A percentile compares a stretch with the other conserved stretches of the same genome.
These are phyloP conservation scores for Talaromyces sp. DNA, from an alignment of 2,329 filamentous ascomycete genomes.

Conservation along the genomic window DNA sequence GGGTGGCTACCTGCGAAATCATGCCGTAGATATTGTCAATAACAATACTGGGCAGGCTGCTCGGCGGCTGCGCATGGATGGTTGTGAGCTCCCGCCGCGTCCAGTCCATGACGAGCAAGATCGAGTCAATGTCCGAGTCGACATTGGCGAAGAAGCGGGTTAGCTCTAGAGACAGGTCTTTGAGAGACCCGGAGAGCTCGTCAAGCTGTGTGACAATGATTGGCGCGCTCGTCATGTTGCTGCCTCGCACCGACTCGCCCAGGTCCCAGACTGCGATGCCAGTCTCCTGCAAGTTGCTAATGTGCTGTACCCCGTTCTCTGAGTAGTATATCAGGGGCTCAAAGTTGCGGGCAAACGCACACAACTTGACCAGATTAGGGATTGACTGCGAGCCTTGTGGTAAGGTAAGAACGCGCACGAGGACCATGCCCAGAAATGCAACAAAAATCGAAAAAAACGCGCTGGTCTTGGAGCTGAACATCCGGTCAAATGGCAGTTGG, in stretches of 20 bases:
- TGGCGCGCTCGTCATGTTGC: slow-evolving; percentile 84
- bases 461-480: slow-evolving; percentile 65
- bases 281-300: slow-evolving; percentile 82
- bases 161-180: slow-evolving; percentile 75
- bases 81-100: slow-evolving; percentile 76
- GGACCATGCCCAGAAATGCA: slow-evolving; percentile 58
- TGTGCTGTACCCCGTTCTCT: slow-evolving; percentile 79
- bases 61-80: slow-evolving; percentile 57
- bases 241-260: slow-evolving; percentile 79
- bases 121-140: slow-evolving; percentile 87
- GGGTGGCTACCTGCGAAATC: slow-evolving; percentile 51
- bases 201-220: slow-evolving; percentile 84
- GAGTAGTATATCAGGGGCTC: slow-evolving; percentile 94
- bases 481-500: slow-evolving; percentile 26
- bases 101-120: slow-evolving; percentile 96
- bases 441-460: slow-evolving; percentile 58
- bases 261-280: slow-evolving; percentile 93
- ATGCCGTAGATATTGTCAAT: slow-evolving; percentile 81
- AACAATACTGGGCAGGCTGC: slow-evolving; percentile 60
- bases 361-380: slow-evolving; percentile 85
- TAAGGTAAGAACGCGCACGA: slow-evolving; percentile 62
- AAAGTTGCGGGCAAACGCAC: slow-evolving; percentile 81
- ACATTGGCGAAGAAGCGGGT: slow-evolving; percentile 91
- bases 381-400: slow-evolving; percentile 63
- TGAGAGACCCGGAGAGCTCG: slow-evolving; percentile 77